Conservation (phyloP, 192 early-diverging fungal genomes). For the Funneliformis mosseae region DNA sequence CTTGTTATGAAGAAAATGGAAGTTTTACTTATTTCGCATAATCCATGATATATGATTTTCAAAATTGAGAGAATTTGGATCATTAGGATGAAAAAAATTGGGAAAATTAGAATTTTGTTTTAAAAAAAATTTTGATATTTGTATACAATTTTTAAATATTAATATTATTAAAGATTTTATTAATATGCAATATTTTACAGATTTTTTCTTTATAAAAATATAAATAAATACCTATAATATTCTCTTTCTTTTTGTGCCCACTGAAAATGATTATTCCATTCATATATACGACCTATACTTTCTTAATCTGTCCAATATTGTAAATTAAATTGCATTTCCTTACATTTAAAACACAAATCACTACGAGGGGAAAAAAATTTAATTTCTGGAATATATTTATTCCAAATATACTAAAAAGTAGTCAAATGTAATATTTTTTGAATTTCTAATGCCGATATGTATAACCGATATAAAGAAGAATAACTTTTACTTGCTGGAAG, state of each 20-base stretch:
- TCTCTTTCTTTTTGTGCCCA: conserved; percentile 6
- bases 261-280: too few species aligned
- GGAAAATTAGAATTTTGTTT: background rate
- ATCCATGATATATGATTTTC: conserved; percentile 12
- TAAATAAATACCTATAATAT: conserved; percentile 9
- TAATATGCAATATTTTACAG: background rate
- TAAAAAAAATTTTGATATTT: background rate
- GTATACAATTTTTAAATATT: background rate
- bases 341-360: too few species aligned
- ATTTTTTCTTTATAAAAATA: background rate
- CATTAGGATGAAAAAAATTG: background rate
- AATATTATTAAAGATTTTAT: background rate
- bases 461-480: too few species aligned
- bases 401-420: too few species aligned
- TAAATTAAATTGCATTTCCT: too few species aligned
- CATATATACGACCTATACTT: too few species aligned
- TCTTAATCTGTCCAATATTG: too few species aligned
- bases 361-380: too few species aligned
- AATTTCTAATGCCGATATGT: too few species aligned
- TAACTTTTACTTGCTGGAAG: too few species aligned
- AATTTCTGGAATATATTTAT: too few species aligned
- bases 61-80: background rate
- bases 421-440: too few species aligned
- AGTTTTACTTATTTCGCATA: conserved; percentile 2
- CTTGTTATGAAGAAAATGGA: background rate